These are phyloP conservation scores for Emiliania huxleyi DNA, from an alignment of 78 protist species.

Conservation along the genomic window DNA sequence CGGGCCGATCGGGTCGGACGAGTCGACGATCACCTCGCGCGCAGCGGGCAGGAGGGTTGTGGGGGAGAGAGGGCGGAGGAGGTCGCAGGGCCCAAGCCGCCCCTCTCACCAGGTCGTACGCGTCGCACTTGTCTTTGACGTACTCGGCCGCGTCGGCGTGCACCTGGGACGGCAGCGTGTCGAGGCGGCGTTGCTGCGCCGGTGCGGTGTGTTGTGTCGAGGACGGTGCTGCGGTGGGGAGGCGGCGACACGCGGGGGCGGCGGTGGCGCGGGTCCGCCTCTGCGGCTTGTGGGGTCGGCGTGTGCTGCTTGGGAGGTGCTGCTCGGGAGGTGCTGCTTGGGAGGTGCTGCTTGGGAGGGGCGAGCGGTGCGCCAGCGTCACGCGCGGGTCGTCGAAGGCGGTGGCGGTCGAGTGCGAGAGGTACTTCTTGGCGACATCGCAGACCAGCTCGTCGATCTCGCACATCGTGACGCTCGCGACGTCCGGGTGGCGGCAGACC, in stretches of 20 bases:
- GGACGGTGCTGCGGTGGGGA: too few species aligned
- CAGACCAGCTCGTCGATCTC: slow-evolving; percentile 58
- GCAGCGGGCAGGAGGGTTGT: too few species aligned
- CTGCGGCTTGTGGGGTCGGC: background rate
- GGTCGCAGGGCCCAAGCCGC: too few species aligned
- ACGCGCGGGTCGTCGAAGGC: slow-evolving; percentile 76
- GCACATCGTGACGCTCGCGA: background rate
- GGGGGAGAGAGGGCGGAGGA: too few species aligned
- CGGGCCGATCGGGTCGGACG: slow-evolving; percentile 89
- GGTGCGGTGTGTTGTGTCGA: too few species aligned
- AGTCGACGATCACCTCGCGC: slow-evolving; percentile 95
- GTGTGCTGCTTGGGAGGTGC: background rate
- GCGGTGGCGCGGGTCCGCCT: background rate
- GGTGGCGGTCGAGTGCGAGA: slow-evolving; percentile 70
- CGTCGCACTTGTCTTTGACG: slow-evolving; percentile 45
- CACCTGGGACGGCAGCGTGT: slow-evolving; percentile 11
- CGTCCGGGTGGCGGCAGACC: background rate
- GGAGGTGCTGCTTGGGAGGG: background rate
- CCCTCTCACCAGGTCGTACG: slow-evolving; percentile 91
- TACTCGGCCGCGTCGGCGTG: slow-evolving; percentile 88
- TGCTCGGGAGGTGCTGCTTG: background rate
- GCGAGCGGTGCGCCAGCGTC: background rate
- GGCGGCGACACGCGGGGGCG: too few species aligned
- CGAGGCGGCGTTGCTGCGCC: background rate
- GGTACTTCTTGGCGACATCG: slow-evolving; percentile 66